A percentile compares a stretch with the other conserved stretches of the same genome.
These are phyloP conservation scores for Ceratobasidium sp. DNA, from an alignment of 1,284 basidiomycete species.

Conservation along the genomic window DNA sequence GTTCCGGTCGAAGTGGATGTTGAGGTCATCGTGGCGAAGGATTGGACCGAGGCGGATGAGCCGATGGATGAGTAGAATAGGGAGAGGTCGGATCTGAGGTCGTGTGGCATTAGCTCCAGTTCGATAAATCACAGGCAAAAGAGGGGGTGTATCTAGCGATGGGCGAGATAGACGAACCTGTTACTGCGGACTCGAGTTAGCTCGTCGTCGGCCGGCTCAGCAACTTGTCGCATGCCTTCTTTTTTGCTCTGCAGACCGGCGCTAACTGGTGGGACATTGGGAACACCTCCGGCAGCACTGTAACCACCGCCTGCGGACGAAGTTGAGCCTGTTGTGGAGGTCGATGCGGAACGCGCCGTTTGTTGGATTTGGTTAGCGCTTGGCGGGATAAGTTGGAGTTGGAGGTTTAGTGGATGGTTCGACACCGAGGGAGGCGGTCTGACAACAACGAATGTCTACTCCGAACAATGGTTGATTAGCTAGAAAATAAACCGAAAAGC, in stretches of 20 bases:
- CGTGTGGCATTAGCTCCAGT: conserved; percentile 10
- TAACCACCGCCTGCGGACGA: conserved; percentile 20
- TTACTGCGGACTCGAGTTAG: conserved; percentile 14
- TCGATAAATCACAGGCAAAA: conserved; percentile 24
- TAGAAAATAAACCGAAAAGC: not conserved
- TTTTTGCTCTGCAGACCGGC: conserved; percentile 18
- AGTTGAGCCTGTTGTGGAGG: conserved; percentile 43
- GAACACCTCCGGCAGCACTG: conserved; percentile 18
- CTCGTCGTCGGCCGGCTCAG: conserved; percentile 20
- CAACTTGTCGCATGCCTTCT: conserved; percentile 3
- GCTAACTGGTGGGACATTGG: conserved; percentile 35
- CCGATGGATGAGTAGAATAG: conserved; percentile 67
- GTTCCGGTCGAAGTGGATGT: conserved; percentile 64
- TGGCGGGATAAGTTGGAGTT: conserved; percentile 88
- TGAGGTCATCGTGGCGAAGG: conserved; percentile 66
- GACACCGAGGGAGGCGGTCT: conserved; percentile 85
- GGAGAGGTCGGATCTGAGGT: conserved; percentile 51
- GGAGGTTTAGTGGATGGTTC: conserved; percentile 91
- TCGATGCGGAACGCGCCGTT: conserved; percentile 50
- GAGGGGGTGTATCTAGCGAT: conserved; percentile 48
- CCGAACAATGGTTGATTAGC: not conserved
- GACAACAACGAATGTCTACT: conserved; percentile 86
- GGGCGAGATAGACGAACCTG: not conserved
- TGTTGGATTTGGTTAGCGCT: conserved; percentile 17
- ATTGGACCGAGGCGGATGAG: conserved; percentile 61